Percentiles rank a stretch among this genome's conserved stretches.
Evolutionary conservation across 345 rosid species (phyloP).

Genomic region (Populus nigra): DNA sequence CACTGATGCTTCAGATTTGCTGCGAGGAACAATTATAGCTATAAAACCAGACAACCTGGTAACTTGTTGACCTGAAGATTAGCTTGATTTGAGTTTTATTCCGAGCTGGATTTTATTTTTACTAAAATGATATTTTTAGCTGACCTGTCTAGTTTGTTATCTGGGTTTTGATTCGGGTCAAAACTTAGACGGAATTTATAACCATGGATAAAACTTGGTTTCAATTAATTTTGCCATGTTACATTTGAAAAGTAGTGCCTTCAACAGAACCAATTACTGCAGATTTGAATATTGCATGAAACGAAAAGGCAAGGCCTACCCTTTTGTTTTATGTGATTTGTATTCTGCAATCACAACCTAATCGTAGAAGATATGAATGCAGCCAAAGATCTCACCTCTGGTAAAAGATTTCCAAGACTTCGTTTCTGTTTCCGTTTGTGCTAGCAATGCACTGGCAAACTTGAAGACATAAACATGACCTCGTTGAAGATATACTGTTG

Average conservation of each 20-base stretch:
- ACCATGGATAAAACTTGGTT: too few species aligned
- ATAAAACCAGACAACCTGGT: too few species aligned
- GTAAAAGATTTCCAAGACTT: not conserved
- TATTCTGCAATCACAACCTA: not conserved
- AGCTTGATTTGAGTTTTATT: too few species aligned
- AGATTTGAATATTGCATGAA: not conserved
- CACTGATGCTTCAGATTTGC: not conserved
- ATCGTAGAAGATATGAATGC: not conserved
- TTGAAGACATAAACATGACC: not conserved
- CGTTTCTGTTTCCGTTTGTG: not conserved
- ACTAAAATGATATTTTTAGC: too few species aligned
- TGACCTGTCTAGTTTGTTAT: too few species aligned
- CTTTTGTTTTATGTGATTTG: not conserved
- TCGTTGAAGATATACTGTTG: not conserved
- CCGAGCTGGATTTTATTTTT: too few species aligned
- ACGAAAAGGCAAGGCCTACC: not conserved
- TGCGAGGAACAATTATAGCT: not conserved
- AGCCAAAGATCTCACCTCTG: not conserved
- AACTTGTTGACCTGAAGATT: too few species aligned
- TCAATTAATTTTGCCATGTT: not conserved
- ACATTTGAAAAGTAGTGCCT: too few species aligned
- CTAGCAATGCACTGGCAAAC: not conserved
- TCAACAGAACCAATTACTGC: too few species aligned
- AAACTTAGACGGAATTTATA: too few species aligned
- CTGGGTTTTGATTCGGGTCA: too few species aligned